phyloP scores from a whole-genome alignment of 805 yeast genomes.

The Starmerella sirachaensis region DNA sequence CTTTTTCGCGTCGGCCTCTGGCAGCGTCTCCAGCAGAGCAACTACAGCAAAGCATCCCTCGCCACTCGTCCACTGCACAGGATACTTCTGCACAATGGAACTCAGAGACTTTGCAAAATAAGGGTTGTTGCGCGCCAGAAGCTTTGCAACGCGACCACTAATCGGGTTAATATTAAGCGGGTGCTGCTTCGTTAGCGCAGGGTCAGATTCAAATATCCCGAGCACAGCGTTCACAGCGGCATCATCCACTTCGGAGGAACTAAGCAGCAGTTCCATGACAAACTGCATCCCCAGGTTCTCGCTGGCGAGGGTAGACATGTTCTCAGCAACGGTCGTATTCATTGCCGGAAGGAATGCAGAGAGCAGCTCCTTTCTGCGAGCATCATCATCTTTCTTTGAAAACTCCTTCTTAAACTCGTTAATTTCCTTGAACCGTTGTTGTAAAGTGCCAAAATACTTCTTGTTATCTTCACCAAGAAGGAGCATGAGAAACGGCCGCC shows the following conservation, averaged over 20 bases:
- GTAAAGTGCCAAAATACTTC: slow-evolving; percentile 55
- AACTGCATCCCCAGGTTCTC: slow-evolving; percentile 63
- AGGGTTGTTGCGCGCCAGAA: slow-evolving; percentile 26
- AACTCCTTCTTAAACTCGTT: slow-evolving; percentile 53
- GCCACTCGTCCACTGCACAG: slow-evolving; percentile 57
- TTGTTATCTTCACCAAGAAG: slow-evolving; percentile 60
- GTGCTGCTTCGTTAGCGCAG: slow-evolving; percentile 47
- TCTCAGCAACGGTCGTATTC: slow-evolving; percentile 41
- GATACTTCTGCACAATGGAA: slow-evolving; percentile 42
- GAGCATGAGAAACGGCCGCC: slow-evolving; percentile 80
- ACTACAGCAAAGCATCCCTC: slow-evolving; percentile 73
- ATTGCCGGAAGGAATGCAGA: slow-evolving; percentile 54
- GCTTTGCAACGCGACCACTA: slow-evolving; percentile 21
- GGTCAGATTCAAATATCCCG: slow-evolving; percentile 46
- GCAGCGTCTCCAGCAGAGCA: slow-evolving; percentile 59
- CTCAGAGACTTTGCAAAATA: slow-evolving; percentile 38
- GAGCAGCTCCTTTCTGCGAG: slow-evolving; percentile 60
- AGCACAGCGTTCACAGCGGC: slow-evolving; percentile 38
- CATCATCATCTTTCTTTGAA: slow-evolving; percentile 72
- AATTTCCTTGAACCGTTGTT: slow-evolving; percentile 49
- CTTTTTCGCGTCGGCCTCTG: slow-evolving; percentile 30
- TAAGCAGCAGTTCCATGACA: slow-evolving; percentile 59
- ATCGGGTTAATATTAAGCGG: slow-evolving; percentile 33
- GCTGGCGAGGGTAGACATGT: slow-evolving; percentile 42
- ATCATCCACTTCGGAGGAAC: slow-evolving; percentile 25